phyloP scores from a whole-genome alignment of 164 flowering plant genomes.

The Brasenia schreberi region DNA sequence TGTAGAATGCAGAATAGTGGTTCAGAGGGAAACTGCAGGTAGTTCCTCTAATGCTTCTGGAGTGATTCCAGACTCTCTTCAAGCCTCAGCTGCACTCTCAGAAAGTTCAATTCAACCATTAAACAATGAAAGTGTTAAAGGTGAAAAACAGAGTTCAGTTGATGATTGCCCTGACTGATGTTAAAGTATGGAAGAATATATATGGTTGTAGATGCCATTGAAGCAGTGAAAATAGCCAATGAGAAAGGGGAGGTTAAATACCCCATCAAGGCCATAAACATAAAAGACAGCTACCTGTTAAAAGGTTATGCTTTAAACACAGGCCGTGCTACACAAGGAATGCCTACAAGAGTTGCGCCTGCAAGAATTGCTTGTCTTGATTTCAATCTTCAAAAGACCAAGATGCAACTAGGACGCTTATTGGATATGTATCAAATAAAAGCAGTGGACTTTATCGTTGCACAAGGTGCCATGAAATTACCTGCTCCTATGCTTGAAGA shows the following conservation, averaged over 20 bases:
- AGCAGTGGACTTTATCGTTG: no score
- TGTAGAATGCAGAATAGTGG: constrained; percentile 54
- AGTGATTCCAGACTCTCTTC: constrained; percentile 15
- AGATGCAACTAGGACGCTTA: no score
- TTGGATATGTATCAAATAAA: neutral
- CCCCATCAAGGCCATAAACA: constrained; percentile 24
- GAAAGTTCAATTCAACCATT: constrained; percentile 13
- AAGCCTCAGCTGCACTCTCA: constrained; percentile 6
- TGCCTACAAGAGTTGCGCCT: constrained; percentile 76
- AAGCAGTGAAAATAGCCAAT: no score
- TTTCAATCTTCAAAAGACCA: constrained; percentile 40
- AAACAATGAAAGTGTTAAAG: constrained; percentile 5
- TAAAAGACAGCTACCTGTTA: constrained; percentile 78
- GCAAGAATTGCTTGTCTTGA: constrained; percentile 96
- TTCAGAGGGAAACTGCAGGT: constrained; percentile 37
- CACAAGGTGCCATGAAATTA: no score
- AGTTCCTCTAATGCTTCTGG: constrained; percentile 13
- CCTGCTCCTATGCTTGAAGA: no score
- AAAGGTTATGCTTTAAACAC: constrained; percentile 48
- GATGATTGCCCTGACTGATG: neutral
- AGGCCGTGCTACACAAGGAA: no score
- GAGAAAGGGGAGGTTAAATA: no score
- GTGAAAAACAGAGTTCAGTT: constrained; percentile 9
- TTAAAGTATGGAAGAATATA: no score
- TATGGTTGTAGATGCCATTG: no score